These are phyloP conservation scores for Fomitopsis serialis DNA, from an alignment of 768 basidiomycete genomes.

Conservation along the genomic window DNA sequence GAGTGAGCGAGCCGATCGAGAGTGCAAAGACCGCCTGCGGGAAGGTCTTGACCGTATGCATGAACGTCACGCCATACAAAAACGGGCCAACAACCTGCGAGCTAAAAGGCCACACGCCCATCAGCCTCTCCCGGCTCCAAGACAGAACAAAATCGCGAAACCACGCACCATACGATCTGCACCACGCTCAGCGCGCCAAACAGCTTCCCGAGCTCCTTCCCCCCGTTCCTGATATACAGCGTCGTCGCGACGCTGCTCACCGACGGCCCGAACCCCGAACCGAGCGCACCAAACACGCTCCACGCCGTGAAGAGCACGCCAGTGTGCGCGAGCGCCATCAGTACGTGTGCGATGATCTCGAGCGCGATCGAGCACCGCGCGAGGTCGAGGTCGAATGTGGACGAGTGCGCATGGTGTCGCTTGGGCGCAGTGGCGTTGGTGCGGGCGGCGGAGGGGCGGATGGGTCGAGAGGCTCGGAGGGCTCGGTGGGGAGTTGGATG, in stretches of 20 bases:
- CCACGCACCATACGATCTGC: conserved; percentile 54
- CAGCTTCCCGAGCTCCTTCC: conserved; percentile 63
- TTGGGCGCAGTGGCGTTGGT: conserved; percentile 3
- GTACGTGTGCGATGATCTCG: conserved; percentile 45
- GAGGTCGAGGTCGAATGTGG: conserved; percentile 64
- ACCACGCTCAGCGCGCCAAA: conserved; percentile 80
- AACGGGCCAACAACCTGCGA: conserved; percentile 67
- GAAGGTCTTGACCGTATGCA: conserved; percentile 62
- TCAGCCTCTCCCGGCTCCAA: background rate
- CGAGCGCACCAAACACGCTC: conserved; percentile 49
- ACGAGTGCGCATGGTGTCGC: conserved; percentile 27
- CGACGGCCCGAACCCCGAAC: conserved; percentile 60
- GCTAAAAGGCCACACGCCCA: conserved; percentile 28
- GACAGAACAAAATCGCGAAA: background rate
- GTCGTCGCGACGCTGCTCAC: conserved; percentile 68
- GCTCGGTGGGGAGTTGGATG: conserved; percentile 20
- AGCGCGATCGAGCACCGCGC: conserved; percentile 57
- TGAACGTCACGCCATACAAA: conserved; percentile 67
- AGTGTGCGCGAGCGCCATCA: conserved; percentile 38
- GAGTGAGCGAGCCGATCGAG: conserved; percentile 31
- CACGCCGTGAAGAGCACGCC: conserved; percentile 47
- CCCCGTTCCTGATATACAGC: conserved; percentile 48
- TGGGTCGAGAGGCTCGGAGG: conserved; percentile 17
- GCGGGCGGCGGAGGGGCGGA: background rate
- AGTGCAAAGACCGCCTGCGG: conserved; percentile 69